A percentile compares a stretch with the other conserved stretches of the same genome.
Evolutionary conservation across 768 basidiomycete genomes (phyloP).

Genomic region (Pulveroboletus sp.): DNA sequence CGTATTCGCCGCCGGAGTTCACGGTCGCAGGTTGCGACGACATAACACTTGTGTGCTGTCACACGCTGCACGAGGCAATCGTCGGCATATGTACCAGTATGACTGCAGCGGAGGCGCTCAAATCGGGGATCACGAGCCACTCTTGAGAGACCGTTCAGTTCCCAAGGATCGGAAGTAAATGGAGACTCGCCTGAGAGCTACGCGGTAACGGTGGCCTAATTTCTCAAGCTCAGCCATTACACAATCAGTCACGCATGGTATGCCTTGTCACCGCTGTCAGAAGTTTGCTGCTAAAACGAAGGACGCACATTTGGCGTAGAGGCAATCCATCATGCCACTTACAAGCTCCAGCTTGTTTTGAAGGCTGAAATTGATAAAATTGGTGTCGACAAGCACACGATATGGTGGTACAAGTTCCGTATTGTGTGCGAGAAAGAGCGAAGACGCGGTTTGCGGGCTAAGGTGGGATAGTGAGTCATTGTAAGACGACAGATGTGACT

Average conservation of each 20-base stretch:
- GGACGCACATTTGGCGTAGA: conserved; percentile 90
- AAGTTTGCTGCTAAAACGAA: neutral
- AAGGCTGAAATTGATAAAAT: conserved; percentile 97
- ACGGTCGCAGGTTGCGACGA: conserved; percentile 97
- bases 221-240: conserved; percentile 99
- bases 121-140: conserved; percentile 97
- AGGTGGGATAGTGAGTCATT: neutral
- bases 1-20: conserved; percentile 89
- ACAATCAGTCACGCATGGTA: conserved; percentile 98
- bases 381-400: conserved; percentile 96
- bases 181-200: conserved; percentile 77
- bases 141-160: conserved; percentile 39
- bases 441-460: conserved; percentile 84
- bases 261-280: conserved; percentile 50
- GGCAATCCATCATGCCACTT: conserved; percentile 99
- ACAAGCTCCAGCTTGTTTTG: conserved; percentile 97
- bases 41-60: conserved; percentile 90
- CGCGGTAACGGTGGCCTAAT: conserved; percentile 89
- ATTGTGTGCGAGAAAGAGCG: conserved; percentile 93
- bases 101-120: conserved; percentile 88
- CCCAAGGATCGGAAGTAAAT: neutral
- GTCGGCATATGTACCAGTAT: conserved; percentile 97
- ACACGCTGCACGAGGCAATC: conserved; percentile 97
- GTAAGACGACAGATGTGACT: neutral
- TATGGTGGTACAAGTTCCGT: conserved; percentile 95